These are phyloP conservation scores for Kalmanozyma brasiliensis DNA, from an alignment of 1,284 basidiomycete genomes.

Conservation along the genomic window DNA sequence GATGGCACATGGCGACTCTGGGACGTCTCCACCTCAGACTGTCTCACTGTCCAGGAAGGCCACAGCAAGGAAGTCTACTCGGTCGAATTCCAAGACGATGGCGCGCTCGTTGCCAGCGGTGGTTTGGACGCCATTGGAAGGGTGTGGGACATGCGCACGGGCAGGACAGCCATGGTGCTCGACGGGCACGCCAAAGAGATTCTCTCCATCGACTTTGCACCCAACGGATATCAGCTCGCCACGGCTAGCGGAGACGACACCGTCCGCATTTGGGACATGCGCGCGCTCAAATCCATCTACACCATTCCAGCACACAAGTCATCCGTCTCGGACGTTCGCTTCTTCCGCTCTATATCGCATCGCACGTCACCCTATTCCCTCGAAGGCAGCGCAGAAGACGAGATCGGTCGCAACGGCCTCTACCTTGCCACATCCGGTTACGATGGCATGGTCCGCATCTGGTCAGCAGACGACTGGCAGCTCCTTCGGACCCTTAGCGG, in stretches of 20 bases:
- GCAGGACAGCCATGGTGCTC: conserved; percentile 95
- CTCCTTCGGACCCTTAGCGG: conserved; percentile 86
- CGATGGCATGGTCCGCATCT: conserved; percentile 92
- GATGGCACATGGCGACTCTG: conserved; percentile 99
- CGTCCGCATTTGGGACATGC: conserved; percentile 97
- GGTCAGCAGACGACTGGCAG: conserved; percentile 99
- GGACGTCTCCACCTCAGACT: conserved; percentile 84
- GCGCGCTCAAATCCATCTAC: conserved; percentile 88
- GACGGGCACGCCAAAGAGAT: conserved; percentile 97
- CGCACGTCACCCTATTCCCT: conserved; percentile 6
- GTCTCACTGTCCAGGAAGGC: conserved; percentile 91
- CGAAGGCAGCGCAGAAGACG: conserved; percentile 63
- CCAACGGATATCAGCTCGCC: conserved; percentile 96
- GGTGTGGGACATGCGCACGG: conserved; percentile 95
- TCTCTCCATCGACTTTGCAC: conserved; percentile 89
- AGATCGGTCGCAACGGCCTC: conserved; percentile 72
- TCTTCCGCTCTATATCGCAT: conserved; percentile 75
- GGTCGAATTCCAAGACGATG: conserved; percentile 94
- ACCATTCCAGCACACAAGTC: conserved; percentile 96
- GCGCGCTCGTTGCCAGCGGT: conserved; percentile 89
- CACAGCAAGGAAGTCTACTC: conserved; percentile 97
- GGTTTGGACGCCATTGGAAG: conserved; percentile 96
- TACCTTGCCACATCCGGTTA: conserved; percentile 95
- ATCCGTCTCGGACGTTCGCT: conserved; percentile 92
- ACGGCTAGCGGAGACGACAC: conserved; percentile 97